These are phyloP conservation scores for Fusarium subtropicale DNA, from an alignment of 2,329 filamentous ascomycete genomes.

Conservation along the genomic window DNA sequence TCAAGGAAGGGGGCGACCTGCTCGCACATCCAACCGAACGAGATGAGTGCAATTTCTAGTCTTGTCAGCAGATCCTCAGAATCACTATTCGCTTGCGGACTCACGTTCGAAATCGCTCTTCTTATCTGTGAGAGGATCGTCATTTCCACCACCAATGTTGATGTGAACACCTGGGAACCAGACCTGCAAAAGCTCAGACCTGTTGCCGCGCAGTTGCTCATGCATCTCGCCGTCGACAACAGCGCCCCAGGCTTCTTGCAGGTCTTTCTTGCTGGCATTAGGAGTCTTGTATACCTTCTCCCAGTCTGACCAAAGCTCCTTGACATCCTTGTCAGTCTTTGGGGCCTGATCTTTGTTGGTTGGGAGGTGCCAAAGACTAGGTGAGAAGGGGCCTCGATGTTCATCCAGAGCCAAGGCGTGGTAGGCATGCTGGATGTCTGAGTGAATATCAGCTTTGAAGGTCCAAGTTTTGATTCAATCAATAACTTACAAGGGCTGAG, in stretches of 20 bases:
- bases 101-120: conserved; percentile 45
- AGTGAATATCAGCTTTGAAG: conserved; percentile 17
- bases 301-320: conserved; percentile 32
- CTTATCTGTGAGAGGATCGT: conserved; percentile 35
- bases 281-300: conserved; percentile 16
- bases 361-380: conserved; percentile 48
- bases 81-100: neutral
- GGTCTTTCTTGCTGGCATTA: conserved; percentile 15
- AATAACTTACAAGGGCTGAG: conserved; percentile 42
- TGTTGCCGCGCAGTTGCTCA: conserved; percentile 20
- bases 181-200: conserved; percentile 40
- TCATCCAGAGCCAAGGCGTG: conserved; percentile 68
- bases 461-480: neutral
- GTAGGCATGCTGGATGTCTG: conserved; percentile 63
- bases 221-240: conserved; percentile 40
- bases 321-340: conserved; percentile 14
- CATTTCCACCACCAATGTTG: conserved; percentile 45
- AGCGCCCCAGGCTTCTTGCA: conserved; percentile 29
- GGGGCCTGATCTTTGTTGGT: conserved; percentile 10
- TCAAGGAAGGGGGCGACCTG: conserved; percentile 39
- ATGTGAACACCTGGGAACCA: conserved; percentile 48
- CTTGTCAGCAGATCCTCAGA: conserved; percentile 2
- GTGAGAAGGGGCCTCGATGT: conserved; percentile 52
- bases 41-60: conserved; percentile 44
- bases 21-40: conserved; percentile 47